Evolutionary conservation across 2,329 filamentous ascomycete genomes (phyloP).

Genomic region (Alternaria conjuncta): DNA sequence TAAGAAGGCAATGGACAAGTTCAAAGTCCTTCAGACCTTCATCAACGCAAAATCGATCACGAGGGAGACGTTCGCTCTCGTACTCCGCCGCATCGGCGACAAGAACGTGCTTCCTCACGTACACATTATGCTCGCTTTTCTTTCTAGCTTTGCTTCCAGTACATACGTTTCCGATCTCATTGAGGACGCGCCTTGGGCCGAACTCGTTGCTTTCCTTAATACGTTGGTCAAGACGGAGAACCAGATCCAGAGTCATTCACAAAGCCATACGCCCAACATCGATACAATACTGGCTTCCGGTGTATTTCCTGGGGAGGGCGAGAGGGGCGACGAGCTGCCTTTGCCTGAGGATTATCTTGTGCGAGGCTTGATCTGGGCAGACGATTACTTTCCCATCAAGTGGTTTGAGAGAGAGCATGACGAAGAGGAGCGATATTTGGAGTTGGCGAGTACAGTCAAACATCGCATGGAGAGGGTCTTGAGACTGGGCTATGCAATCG

Average conservation of each 20-base stretch:
- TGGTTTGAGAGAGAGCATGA: slow-evolving; percentile 70
- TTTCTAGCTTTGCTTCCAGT: slow-evolving; percentile 54
- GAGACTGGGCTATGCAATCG: slow-evolving; percentile 61
- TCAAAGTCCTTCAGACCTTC: slow-evolving; percentile 28
- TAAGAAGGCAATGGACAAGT: slow-evolving; percentile 12
- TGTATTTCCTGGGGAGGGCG: slow-evolving; percentile 56
- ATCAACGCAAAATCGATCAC: slow-evolving; percentile 51
- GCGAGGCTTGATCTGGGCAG: slow-evolving; percentile 67
- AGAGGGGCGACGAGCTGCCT: slow-evolving; percentile 55
- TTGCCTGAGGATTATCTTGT: slow-evolving; percentile 74
- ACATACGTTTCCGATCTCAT: slow-evolving; percentile 40
- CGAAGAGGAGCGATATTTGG: slow-evolving; percentile 71
- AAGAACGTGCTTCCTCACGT: slow-evolving; percentile 67
- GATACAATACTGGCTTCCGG: slow-evolving; percentile 33
- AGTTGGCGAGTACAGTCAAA: slow-evolving; percentile 64
- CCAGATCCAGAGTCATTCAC: slow-evolving; percentile 12
- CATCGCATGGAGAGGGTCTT: slow-evolving; percentile 66
- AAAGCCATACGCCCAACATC: slow-evolving; percentile 32
- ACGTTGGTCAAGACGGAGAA: slow-evolving; percentile 53
- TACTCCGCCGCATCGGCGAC: slow-evolving; percentile 62
- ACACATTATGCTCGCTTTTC: slow-evolving; percentile 67
- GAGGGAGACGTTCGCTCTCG: slow-evolving; percentile 54
- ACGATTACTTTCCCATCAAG: slow-evolving; percentile 63
- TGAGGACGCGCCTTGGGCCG: slow-evolving; percentile 60
- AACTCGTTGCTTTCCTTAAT: slow-evolving; percentile 61